These are phyloP conservation scores for Yamadazyma trypodendri DNA, from an alignment of 1,139 yeast genomes.

Conservation along the genomic window DNA sequence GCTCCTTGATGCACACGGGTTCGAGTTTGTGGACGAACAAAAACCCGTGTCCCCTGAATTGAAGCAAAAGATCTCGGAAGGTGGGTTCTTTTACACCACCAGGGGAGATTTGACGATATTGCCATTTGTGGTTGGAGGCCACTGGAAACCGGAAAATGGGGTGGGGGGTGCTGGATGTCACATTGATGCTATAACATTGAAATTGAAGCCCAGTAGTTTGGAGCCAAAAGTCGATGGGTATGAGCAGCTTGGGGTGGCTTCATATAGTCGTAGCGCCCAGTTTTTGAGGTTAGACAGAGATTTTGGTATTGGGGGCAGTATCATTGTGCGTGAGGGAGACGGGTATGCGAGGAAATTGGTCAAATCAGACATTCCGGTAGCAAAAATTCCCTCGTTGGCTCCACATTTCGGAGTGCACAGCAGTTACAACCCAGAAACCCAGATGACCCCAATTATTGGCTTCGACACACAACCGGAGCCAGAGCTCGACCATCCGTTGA, in stretches of 20 bases:
- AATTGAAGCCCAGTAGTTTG: constrained; percentile 56
- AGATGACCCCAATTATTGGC: constrained; percentile 63
- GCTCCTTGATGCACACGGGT: constrained; percentile 49
- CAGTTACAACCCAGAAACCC: constrained; percentile 56
- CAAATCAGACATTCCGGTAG: constrained; percentile 64
- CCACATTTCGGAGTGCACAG: constrained; percentile 61
- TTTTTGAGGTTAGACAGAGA: constrained; percentile 66
- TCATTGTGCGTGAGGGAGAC: constrained; percentile 40
- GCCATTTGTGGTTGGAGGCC: constrained; percentile 57
- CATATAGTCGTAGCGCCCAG: constrained; percentile 60
- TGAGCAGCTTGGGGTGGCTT: constrained; percentile 64
- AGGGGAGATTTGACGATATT: constrained; percentile 56
- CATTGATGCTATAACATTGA: constrained; percentile 57
- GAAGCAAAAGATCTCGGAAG: constrained; percentile 29
- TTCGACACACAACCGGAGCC: constrained; percentile 2
- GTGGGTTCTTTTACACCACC: constrained; percentile 47
- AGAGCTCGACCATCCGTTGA: constrained; percentile 26
- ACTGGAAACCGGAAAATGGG: constrained; percentile 58
- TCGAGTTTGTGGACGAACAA: constrained; percentile 52
- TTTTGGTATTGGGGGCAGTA: constrained; percentile 64
- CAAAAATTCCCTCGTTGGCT: constrained; percentile 63
- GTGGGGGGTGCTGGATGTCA: constrained; percentile 62
- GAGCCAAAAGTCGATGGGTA: constrained; percentile 54
- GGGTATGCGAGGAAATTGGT: constrained; percentile 44
- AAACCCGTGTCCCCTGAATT: constrained; percentile 29